phyloP scores from a whole-genome alignment of 345 rosid species.

The Heritiera littoralis region DNA sequence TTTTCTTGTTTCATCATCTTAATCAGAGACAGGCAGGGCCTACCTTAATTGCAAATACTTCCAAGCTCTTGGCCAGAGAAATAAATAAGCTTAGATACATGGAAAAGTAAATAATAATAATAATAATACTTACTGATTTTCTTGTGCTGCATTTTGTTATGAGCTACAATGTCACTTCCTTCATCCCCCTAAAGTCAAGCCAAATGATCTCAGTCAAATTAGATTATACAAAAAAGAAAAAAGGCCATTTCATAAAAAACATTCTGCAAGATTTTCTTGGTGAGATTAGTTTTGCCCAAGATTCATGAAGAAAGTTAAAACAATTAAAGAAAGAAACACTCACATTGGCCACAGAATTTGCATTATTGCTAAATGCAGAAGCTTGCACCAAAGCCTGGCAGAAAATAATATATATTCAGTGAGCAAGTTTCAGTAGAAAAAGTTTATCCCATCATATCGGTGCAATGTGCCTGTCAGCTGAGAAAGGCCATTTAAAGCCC shows the following conservation, averaged over 20 bases:
- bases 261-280: no score
- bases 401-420: not conserved
- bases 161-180: constrained; percentile 17
- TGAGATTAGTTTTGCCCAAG: not conserved
- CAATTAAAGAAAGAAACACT: not conserved
- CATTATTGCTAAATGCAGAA: constrained; percentile 18
- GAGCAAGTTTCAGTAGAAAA: not conserved
- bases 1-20: no score
- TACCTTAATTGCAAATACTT: not conserved
- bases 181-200: constrained; percentile 29
- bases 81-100: not conserved
- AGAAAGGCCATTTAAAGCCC: no score
- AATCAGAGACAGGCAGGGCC: no score
- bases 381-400: constrained; percentile 29
- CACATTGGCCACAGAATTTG: constrained; percentile 25
- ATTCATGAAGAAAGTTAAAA: not conserved
- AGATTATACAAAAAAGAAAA: not conserved
- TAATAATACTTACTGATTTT: constrained; percentile 38
- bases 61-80: not conserved
- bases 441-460: not conserved
- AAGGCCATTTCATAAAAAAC: no score
- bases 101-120: not conserved
- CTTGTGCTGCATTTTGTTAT: constrained; percentile 27
- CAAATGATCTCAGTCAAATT: not conserved
- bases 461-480: no score